These are phyloP conservation scores for Xylariaceae sp. DNA, from an alignment of 2,329 filamentous ascomycete species.

Conservation along the genomic window DNA sequence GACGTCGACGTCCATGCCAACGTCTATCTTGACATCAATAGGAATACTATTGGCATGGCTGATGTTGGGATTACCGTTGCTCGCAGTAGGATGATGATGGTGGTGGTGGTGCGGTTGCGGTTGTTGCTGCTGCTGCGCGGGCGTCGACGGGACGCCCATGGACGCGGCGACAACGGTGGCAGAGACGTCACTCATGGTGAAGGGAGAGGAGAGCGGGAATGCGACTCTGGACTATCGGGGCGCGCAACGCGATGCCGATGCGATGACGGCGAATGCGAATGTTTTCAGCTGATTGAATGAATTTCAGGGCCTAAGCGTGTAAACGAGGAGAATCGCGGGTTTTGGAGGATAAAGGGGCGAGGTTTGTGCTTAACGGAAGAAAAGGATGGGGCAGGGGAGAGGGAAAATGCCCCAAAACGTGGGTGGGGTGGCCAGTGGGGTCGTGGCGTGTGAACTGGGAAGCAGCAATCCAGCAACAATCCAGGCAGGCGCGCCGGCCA, in stretches of 20 bases:
- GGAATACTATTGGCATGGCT: background rate
- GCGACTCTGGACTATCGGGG: slow-evolving; percentile 13
- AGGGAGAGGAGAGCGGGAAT: slow-evolving; percentile 4
- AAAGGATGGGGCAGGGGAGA: slow-evolving; percentile 25
- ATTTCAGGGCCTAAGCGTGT: slow-evolving; percentile 32
- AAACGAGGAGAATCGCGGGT: slow-evolving; percentile 31
- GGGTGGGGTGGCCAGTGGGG: slow-evolving; percentile 11
- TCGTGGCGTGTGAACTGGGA: slow-evolving; percentile 18
- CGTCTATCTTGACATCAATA: slow-evolving; percentile 5
- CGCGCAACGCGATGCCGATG: slow-evolving; percentile 11
- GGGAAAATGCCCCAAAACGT: slow-evolving; percentile 19
- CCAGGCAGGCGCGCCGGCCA: slow-evolving; percentile 5
- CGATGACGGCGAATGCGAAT: slow-evolving; percentile 20
- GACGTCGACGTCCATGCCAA: slow-evolving; percentile 13
- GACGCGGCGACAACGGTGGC: slow-evolving; percentile 16
- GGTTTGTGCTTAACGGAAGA: slow-evolving; percentile 32
- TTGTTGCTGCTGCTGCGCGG: slow-evolving; percentile 4
- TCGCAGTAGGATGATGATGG: background rate
- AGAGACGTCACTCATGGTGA: slow-evolving; percentile 29
- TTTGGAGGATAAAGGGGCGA: slow-evolving; percentile 33
- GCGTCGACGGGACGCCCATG: slow-evolving; percentile 6
- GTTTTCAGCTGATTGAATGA: slow-evolving; percentile 31
- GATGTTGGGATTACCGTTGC: slow-evolving; percentile 2
- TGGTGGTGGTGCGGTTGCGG: slow-evolving; percentile 3
- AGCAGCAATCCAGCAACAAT: slow-evolving; percentile 17